These are phyloP conservation scores for Friedmanniomyces simplex DNA, from an alignment of 495 filamentous ascomycete species.

Conservation along the genomic window DNA sequence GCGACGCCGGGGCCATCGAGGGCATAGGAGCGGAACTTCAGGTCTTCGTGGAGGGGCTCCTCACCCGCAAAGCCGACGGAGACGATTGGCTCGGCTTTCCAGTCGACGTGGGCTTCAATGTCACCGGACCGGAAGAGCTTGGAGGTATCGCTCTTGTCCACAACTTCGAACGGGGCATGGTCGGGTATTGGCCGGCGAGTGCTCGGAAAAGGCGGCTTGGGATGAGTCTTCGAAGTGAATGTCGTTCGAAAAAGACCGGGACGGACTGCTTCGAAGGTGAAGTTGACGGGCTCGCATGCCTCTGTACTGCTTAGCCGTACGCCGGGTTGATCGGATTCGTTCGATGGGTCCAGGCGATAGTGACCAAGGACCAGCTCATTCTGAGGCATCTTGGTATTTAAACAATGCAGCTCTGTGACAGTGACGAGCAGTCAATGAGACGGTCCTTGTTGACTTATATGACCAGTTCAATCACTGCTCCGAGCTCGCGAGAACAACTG, in stretches of 20 bases:
- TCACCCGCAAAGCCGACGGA: conserved; percentile 43
- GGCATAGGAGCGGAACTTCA: conserved; percentile 52
- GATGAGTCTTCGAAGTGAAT: conserved; percentile 48
- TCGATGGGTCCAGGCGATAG: conserved; percentile 2
- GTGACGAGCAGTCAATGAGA: not conserved
- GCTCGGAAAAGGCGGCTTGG: conserved; percentile 50
- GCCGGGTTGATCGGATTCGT: not conserved
- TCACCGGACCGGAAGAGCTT: conserved; percentile 40
- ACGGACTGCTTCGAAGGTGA: conserved; percentile 49
- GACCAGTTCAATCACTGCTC: no score
- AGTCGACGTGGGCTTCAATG: conserved; percentile 44
- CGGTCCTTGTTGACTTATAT: no score
- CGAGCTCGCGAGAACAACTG: no score
- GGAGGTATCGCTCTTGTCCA: conserved; percentile 23
- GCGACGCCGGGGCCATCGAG: conserved; percentile 47
- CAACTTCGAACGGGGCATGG: conserved; percentile 22
- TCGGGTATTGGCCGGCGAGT: conserved; percentile 37
- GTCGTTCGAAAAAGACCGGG: conserved; percentile 54
- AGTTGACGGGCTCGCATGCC: conserved; percentile 36
- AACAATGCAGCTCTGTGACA: no score
- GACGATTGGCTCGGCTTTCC: conserved; percentile 46
- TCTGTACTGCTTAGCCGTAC: conserved; percentile 37
- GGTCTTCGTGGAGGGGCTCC: conserved; percentile 45
- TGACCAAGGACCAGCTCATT: conserved; percentile 32
- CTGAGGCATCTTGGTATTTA: conserved; percentile 41